phyloP scores from a whole-genome alignment of 495 filamentous ascomycete species.

The Darksidea phi region DNA sequence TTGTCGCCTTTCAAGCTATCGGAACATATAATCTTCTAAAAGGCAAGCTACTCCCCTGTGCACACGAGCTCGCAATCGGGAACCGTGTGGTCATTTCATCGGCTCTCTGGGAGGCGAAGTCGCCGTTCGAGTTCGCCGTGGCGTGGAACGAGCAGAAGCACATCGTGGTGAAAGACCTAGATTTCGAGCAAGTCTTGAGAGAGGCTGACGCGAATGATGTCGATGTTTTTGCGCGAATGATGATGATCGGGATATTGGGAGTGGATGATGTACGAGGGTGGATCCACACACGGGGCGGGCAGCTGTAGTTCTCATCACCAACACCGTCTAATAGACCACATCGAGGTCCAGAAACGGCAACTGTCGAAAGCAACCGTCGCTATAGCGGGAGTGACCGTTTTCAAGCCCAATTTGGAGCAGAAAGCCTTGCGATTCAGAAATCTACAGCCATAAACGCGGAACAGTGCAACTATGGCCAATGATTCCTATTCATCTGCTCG shows the following conservation, averaged over 20 bases:
- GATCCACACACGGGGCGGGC: constrained; percentile 41
- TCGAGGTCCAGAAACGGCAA: too few relatives aligned
- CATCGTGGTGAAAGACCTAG: constrained; percentile 46
- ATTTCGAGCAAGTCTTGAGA: constrained; percentile 41
- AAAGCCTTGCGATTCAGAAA: too few relatives aligned
- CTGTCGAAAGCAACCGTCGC: too few relatives aligned
- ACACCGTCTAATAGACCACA: too few relatives aligned
- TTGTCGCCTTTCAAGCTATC: constrained; percentile 11
- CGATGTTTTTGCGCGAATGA: constrained; percentile 51
- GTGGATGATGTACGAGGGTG: constrained; percentile 49
- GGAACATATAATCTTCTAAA: constrained; percentile 6
- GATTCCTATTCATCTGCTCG: too few relatives aligned
- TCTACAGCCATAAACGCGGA: too few relatives aligned
- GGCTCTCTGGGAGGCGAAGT: constrained; percentile 50
- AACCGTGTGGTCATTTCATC: constrained; percentile 40
- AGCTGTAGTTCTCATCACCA: background rate
- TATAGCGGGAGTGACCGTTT: too few relatives aligned
- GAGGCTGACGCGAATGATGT: constrained; percentile 48
- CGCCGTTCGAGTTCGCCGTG: constrained; percentile 48
- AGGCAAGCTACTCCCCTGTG: background rate
- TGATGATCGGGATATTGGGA: constrained; percentile 48
- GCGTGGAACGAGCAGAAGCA: constrained; percentile 51
- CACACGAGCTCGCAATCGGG: background rate
- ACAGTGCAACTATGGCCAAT: too few relatives aligned
- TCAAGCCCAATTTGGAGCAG: too few relatives aligned